These are phyloP conservation scores for Sporisorium graminicola DNA, from an alignment of 1,284 basidiomycete species.

Conservation along the genomic window DNA sequence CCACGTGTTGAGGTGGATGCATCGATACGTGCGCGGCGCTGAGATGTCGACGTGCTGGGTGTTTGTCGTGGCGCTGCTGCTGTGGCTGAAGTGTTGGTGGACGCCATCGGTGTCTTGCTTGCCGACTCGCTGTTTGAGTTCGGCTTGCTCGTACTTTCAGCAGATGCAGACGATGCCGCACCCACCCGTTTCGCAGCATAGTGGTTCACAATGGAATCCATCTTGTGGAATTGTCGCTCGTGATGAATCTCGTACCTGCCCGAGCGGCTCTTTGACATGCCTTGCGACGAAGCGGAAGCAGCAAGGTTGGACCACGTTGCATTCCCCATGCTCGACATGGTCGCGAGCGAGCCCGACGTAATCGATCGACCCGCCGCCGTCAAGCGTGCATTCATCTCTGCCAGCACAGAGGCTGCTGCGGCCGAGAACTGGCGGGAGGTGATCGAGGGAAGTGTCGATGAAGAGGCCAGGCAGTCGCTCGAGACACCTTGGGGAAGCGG, in stretches of 20 bases:
- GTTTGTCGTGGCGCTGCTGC: slow-evolving; percentile 5
- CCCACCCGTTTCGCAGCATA: slow-evolving; percentile 53
- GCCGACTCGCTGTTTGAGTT: background rate
- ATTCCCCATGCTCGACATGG: slow-evolving; percentile 36
- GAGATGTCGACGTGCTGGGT: slow-evolving; percentile 11
- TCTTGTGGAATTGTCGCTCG: slow-evolving; percentile 51
- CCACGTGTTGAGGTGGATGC: slow-evolving; percentile 41
- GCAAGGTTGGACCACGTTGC: slow-evolving; percentile 28
- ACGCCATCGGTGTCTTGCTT: too few species aligned
- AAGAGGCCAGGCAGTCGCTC: slow-evolving; percentile 25
- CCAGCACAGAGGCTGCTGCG: slow-evolving; percentile 49
- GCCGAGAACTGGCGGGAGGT: slow-evolving; percentile 46
- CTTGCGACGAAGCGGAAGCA: slow-evolving; percentile 28
- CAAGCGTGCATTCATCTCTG: slow-evolving; percentile 58
- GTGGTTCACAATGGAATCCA: slow-evolving; percentile 59
- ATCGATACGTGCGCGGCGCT: slow-evolving; percentile 21
- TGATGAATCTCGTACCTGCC: slow-evolving; percentile 52
- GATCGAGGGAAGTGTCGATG: slow-evolving; percentile 47
- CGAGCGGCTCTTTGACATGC: slow-evolving; percentile 37
- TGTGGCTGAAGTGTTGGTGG: background rate
- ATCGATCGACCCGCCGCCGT: slow-evolving; percentile 41
- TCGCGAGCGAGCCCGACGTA: slow-evolving; percentile 30
- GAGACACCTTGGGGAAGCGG: slow-evolving; percentile 30
- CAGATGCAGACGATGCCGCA: slow-evolving; percentile 1
- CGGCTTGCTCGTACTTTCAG: slow-evolving; percentile 2